Evolutionary conservation across 225 moss, liverwort and hornwort genomes (phyloP).

Genomic region (Polytrichum commune): DNA sequence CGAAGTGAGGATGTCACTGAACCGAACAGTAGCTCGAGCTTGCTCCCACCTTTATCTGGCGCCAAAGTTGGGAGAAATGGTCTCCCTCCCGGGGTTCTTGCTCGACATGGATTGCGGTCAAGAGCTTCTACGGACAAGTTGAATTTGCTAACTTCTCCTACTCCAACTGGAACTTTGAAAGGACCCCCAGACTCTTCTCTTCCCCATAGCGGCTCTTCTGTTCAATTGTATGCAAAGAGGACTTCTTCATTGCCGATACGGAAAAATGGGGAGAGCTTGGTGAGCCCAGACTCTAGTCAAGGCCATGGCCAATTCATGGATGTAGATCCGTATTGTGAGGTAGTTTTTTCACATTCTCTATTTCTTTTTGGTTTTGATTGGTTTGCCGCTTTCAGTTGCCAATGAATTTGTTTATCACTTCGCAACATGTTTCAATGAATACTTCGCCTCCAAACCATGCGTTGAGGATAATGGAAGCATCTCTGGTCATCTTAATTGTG

Average conservation of each 20-base stretch:
- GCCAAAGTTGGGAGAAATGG: slow-evolving; percentile 35
- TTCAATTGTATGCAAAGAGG: slow-evolving; percentile 29
- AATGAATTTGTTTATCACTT: too few relatives aligned
- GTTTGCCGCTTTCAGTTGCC: too few relatives aligned
- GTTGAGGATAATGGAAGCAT: too few relatives aligned
- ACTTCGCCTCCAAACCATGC: too few relatives aligned
- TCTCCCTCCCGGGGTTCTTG: slow-evolving; percentile 24
- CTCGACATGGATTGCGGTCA: slow-evolving; percentile 45
- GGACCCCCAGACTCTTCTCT: slow-evolving; percentile 20
- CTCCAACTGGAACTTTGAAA: slow-evolving; percentile 21
- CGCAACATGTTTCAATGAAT: too few relatives aligned
- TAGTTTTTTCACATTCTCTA: slow-evolving; percentile 16
- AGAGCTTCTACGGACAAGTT: slow-evolving; percentile 45
- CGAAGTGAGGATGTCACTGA: slow-evolving; percentile 23
- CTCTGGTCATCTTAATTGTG: too few relatives aligned
- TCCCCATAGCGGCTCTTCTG: slow-evolving; percentile 7
- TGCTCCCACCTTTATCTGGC: slow-evolving; percentile 43
- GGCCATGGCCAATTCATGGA: slow-evolving; percentile 36
- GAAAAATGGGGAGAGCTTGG: slow-evolving; percentile 22
- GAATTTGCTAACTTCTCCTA: slow-evolving; percentile 16
- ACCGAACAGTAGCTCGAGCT: slow-evolving; percentile 23
- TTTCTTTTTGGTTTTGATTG: neutral
- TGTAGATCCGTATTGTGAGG: slow-evolving; percentile 18
- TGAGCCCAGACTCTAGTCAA: slow-evolving; percentile 15
- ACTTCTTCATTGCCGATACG: slow-evolving; percentile 32